Evolutionary conservation across 2,329 filamentous ascomycete genomes (phyloP).

Genomic region (Trichoderma hamatum): DNA sequence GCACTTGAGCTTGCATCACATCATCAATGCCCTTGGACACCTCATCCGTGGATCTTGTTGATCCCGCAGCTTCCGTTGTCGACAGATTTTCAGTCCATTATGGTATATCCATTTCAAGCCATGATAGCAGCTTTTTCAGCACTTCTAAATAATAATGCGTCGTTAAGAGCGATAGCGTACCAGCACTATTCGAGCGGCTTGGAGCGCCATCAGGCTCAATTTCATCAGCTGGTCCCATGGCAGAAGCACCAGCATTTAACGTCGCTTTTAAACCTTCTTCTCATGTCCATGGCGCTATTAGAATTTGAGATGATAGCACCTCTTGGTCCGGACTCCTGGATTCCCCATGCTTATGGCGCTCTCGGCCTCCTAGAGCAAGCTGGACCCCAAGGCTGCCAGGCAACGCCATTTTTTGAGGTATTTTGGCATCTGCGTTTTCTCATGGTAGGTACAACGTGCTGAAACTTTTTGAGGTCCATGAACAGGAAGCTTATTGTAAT

Average conservation of each 20-base stretch:
- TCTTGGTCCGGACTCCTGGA: slow-evolving; percentile 9
- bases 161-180: slow-evolving; percentile 3
- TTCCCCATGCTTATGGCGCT: slow-evolving; percentile 11
- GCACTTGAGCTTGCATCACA: slow-evolving; percentile 16
- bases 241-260: not conserved
- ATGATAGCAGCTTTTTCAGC: slow-evolving; percentile 1
- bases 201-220: slow-evolving; percentile 2
- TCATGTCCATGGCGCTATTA: slow-evolving; percentile 20
- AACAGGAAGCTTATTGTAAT: not conserved
- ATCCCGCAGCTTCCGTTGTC: slow-evolving; percentile 8
- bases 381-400: slow-evolving; percentile 12
- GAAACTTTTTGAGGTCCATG: accelerated
- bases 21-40: slow-evolving; percentile 20
- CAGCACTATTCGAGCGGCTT: slow-evolving; percentile 4
- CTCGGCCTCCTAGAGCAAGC: slow-evolving; percentile 4
- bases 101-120: slow-evolving; percentile 8
- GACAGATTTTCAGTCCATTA: not conserved
- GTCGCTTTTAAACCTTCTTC: not conserved
- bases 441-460: not conserved
- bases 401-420: slow-evolving; percentile 22
- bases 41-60: slow-evolving; percentile 11
- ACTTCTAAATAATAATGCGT: not conserved
- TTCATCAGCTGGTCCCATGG: not conserved
- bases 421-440: slow-evolving; percentile 20
- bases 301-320: slow-evolving; percentile 26